phyloP scores from a whole-genome alignment of 345 rosid species.

The Streptanthus diversifolius region DNA sequence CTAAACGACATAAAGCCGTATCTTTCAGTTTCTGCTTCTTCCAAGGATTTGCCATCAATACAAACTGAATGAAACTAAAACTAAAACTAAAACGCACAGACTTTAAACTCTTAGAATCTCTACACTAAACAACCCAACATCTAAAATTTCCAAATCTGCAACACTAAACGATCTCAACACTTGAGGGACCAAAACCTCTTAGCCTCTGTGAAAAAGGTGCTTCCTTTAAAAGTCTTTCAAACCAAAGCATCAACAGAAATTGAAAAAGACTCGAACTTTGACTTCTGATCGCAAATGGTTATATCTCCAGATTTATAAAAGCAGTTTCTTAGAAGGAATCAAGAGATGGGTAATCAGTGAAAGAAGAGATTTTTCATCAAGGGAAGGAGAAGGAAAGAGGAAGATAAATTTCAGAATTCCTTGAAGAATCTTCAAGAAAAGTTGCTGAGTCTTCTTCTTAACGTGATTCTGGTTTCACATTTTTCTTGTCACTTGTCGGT shows the following conservation, averaged over 20 bases:
- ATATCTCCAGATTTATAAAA: background rate
- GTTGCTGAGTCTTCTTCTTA: no score
- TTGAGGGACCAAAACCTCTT: background rate
- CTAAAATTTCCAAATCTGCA: background rate
- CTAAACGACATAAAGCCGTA: conserved; percentile 49
- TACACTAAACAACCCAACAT: background rate
- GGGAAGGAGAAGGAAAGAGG: background rate
- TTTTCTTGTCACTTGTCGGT: no score
- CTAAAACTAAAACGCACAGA: background rate
- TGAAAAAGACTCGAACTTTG: conserved; percentile 15
- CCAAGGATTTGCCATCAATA: conserved; percentile 50
- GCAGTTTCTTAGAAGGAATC: background rate
- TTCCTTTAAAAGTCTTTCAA: conserved; percentile 4
- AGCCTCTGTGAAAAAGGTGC: background rate
- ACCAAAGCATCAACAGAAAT: background rate
- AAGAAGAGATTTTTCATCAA: background rate
- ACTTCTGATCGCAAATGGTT: background rate
- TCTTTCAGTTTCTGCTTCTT: conserved; percentile 61
- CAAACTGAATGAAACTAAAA: background rate
- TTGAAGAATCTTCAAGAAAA: no score
- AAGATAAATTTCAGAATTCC: no score
- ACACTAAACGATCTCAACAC: background rate
- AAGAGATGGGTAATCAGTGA: conserved; percentile 3
- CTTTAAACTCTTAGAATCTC: background rate
- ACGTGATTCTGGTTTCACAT: no score